Base-by-base conservation (phyloP, 805 yeast genomes). In the Cyberlindnera mycetangii region DNA sequence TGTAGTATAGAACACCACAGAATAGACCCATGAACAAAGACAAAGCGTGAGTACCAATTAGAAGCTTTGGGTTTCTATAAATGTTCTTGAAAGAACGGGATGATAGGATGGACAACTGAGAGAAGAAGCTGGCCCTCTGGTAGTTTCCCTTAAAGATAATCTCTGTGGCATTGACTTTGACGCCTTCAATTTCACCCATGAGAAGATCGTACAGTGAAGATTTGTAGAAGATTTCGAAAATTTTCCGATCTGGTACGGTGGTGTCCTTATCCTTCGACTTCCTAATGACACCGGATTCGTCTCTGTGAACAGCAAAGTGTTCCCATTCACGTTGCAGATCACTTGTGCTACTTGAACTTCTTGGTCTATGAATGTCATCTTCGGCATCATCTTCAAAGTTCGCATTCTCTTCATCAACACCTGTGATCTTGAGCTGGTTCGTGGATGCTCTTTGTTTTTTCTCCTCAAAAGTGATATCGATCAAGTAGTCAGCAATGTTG, bases 401-500 rank as follows among this genome's bases (percentile, higher is more conserved):
- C 9, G 55, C 54, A 34, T 59, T 59, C 25, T 64, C 67, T 37
- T 63, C 67, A 39, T 61, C 63, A 37, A 56, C 57, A 25, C 62
- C 57, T 8, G 55, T 40, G 17, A 52, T 34, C n/a, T 41, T 30
- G 11, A 52, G 35, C 14, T 49, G 48, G 11, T 40, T 32, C 14
- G 24, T 37, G 18, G 49, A 41, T 16, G 45, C 31, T 21, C 32
- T 50, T 50, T 48, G 28, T 21, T 44, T 51, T 32, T 42, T 53
- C 21, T 65, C 59, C 41, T 80, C 83, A 62, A 89, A 88, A 0
- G 97, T 90, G 31, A 93, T 78, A 60, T 93, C 99, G 50, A 93
- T 86, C 61, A 92, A 69, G 59, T 81, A 93, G 62, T 93, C 99
- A 1, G 98, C 99, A 56, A 93, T 79, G 59, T 93, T 93, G 62